Conservation (phyloP, 441 rosid species). For the Pelargonium citronellum region DNA sequence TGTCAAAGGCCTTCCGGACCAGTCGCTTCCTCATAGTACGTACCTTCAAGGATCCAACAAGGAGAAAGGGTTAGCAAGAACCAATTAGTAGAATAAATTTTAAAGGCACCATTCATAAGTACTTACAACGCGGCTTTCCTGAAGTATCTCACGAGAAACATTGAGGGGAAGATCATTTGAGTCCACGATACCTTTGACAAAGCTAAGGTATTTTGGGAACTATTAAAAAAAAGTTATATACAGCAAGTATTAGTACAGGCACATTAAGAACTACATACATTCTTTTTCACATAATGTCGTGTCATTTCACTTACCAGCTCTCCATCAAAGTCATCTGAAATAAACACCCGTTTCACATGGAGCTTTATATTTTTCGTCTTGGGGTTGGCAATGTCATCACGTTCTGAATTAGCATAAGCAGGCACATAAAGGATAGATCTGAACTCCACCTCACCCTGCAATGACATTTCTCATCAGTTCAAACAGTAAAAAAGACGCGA, state of each 20-base stretch:
- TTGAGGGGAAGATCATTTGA: conserved; percentile 95
- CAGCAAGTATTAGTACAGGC: neutral
- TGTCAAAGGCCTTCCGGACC: conserved; percentile 87
- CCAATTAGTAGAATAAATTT: neutral
- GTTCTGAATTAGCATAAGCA: conserved; percentile 93
- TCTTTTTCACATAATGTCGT: neutral
- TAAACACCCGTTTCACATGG: conserved; percentile 92
- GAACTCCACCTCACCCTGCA: conserved; percentile 97
- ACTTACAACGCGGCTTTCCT: conserved; percentile 90
- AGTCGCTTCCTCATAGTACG: conserved; percentile 98
- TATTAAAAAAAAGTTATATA: conserved; percentile 18
- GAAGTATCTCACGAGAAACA: conserved; percentile 94
- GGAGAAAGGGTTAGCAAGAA: neutral
- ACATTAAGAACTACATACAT: conserved; percentile 16
- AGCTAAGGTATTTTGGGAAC: conserved; percentile 95
- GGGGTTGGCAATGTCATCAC: conserved; percentile 76
- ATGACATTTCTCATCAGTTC: neutral
- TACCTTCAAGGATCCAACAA: conserved; percentile 31
- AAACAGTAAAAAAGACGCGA: neutral
- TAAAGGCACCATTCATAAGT: neutral
- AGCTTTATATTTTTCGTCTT: conserved; percentile 85
- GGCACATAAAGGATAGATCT: conserved; percentile 86
- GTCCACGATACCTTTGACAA: conserved; percentile 93
- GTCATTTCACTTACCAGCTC: conserved; percentile 64
- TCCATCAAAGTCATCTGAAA: conserved; percentile 99